Conservation (phyloP, 257 asterid species). For the Thymus quinquecostatus region DNA sequence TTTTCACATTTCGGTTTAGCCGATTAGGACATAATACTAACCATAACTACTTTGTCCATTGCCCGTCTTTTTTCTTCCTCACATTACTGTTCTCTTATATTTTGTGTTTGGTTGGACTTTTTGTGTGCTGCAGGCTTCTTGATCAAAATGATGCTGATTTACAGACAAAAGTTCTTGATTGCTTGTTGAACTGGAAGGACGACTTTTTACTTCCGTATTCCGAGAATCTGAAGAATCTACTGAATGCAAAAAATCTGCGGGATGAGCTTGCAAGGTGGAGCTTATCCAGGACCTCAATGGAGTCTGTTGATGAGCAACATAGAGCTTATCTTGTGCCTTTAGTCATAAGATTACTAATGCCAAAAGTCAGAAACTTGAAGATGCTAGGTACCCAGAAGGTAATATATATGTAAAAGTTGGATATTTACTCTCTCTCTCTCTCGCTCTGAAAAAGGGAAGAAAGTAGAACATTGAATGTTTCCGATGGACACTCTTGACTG, state of each 20-base stretch:
- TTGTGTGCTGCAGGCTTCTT: conserved; percentile 62
- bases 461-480: too few relatives aligned
- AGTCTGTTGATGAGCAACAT: conserved; percentile 62
- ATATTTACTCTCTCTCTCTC: background rate
- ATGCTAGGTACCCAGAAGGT: conserved; percentile 85
- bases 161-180: conserved; percentile 85
- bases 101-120: conserved; percentile 16
- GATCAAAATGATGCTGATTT: conserved; percentile 84
- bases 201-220: conserved; percentile 73
- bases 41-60: background rate
- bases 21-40: background rate
- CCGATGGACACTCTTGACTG: conserved; percentile 14
- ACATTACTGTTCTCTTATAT: conserved; percentile 11
- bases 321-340: conserved; percentile 74
- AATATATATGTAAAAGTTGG: conserved; percentile 15
- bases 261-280: conserved; percentile 94
- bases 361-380: conserved; percentile 84
- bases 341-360: conserved; percentile 66
- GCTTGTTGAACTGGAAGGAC: conserved; percentile 91
- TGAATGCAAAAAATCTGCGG: conserved; percentile 59
- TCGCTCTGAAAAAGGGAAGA: background rate
- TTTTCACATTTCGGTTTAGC: background rate
- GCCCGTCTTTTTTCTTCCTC: conserved; percentile 7
- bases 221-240: conserved; percentile 73
- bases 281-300: conserved; percentile 62